These are phyloP conservation scores for Aegle marmelos DNA, from an alignment of 345 rosid genomes.

Conservation along the genomic window DNA sequence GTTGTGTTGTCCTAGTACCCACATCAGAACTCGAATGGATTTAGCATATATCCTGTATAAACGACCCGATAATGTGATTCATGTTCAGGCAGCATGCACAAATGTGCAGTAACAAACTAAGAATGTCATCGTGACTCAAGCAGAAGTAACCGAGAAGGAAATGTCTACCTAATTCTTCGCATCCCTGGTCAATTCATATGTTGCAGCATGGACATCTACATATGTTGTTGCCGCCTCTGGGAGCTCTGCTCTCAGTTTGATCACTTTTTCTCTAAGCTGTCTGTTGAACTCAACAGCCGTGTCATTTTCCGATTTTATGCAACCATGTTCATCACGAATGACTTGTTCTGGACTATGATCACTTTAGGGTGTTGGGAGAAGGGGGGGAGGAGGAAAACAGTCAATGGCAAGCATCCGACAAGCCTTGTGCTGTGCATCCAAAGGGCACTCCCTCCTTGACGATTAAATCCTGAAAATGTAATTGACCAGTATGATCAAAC, in stretches of 20 bases:
- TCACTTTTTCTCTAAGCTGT: conserved; percentile 55
- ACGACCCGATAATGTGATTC: background rate
- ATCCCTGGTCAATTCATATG: conserved; percentile 66
- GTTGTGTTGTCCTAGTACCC: conserved; percentile 47
- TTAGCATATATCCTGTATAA: conserved; percentile 41
- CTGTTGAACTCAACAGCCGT: conserved; percentile 73
- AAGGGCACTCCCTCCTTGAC: conserved; percentile 55
- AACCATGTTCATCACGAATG: conserved; percentile 61
- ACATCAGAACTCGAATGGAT: conserved; percentile 53
- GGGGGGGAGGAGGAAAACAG: too few species aligned
- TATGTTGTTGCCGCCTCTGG: conserved; percentile 65
- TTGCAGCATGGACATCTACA: conserved; percentile 68
- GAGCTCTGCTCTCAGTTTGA: conserved; percentile 52
- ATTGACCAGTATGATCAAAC: background rate
- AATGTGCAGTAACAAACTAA: background rate
- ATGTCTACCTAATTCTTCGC: conserved; percentile 51
- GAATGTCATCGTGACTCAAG: background rate
- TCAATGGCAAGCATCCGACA: conserved; percentile 77
- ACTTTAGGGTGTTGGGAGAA: too few species aligned
- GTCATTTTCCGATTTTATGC: conserved; percentile 67
- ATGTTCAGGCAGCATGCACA: background rate
- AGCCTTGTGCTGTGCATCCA: conserved; percentile 86
- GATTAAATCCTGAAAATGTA: conserved; percentile 37
- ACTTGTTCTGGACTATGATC: too few species aligned
- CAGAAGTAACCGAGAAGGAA: background rate